Evolutionary conservation across 371 early-diverging fungal genomes (phyloP), one percentile per base, ranked within the genome.

Genomic region (Apophysomyces elegans): DNA sequence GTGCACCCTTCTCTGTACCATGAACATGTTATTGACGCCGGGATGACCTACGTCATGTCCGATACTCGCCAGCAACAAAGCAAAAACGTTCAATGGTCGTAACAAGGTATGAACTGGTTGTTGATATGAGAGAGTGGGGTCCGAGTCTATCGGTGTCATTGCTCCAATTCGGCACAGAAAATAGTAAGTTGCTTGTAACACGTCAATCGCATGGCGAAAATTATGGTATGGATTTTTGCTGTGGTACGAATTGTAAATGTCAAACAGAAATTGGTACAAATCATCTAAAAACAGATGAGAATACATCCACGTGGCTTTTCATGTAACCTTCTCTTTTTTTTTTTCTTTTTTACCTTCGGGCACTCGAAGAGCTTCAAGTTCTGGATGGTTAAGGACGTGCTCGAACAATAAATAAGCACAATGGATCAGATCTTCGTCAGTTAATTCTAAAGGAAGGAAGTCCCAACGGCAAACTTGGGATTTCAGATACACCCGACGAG

Each of bases 11-110:
- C 0, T 9, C 11, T 69, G 44, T 79, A 86, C 87, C 88, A 93
- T 84, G 64, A 92, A 92, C 67, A 80, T 83, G 62, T 94, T 95
- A 71, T 90, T 94, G 21, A 94, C 88, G 38, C 95, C 94, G 11
- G 94, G 95, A 75, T 95, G 95, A 14, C 93, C 93, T 16, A 93
- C 84, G 75, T 95, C 95, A 73, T 95, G 95, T 37, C 92, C 91
- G 58, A 93, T 79, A 59, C 91, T 88, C 7, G 94, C 93, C 43
- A 95, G 80, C 13, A 93, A 67, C 9, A 93, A 73, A 0, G 91
- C 91, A 66, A 93, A 81, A 13, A 85, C 84, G 63, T 94, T 93
- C 4, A 86, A 75, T 4, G 91, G 87, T 16, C 84, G 74, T 37
- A 93, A 70, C 37, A 90, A 74, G 41, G 76, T 77, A 69, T 13